phyloP scores from a whole-genome alignment of 805 yeast genomes.

The Lipomyces yamadae region DNA sequence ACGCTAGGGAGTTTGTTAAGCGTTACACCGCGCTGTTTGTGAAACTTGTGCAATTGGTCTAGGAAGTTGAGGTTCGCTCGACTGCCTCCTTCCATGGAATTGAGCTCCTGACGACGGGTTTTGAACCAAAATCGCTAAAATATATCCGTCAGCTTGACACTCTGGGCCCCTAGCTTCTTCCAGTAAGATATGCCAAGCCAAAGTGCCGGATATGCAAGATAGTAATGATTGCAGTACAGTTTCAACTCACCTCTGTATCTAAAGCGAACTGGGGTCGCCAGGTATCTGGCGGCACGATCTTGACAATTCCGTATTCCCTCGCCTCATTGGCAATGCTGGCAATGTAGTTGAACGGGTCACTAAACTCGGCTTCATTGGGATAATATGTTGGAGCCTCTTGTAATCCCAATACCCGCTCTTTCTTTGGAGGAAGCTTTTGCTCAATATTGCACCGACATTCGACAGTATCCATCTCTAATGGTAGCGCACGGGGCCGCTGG shows the following conservation, averaged over 20 bases:
- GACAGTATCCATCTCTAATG: conserved; percentile 22
- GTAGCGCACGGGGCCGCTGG: conserved; percentile 25
- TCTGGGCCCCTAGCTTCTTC: neutral
- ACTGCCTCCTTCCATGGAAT: conserved; percentile 46
- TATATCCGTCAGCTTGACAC: neutral
- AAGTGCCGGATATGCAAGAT: too few species aligned
- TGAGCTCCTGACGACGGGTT: conserved; percentile 46
- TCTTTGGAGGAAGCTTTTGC: conserved; percentile 30
- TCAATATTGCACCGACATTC: conserved; percentile 12
- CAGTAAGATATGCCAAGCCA: neutral
- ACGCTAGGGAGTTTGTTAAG: conserved; percentile 40
- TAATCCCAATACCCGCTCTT: conserved; percentile 43
- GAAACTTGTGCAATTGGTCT: conserved; percentile 45
- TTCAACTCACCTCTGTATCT: conserved; percentile 41
- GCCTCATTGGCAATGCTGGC: conserved; percentile 61
- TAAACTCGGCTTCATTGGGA: conserved; percentile 61
- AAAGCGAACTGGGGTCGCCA: conserved; percentile 51
- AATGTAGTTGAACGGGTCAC: conserved; percentile 69
- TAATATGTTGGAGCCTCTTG: conserved; percentile 59
- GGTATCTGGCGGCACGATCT: conserved; percentile 63
- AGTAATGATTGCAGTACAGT: neutral
- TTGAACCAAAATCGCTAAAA: conserved; percentile 42
- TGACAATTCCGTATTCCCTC: conserved; percentile 70
- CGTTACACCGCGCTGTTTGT: conserved; percentile 40
- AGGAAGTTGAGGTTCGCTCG: conserved; percentile 45